Percentiles rank a stretch among this genome's conserved stretches.
These are phyloP conservation scores for Cytospora piceae DNA, from an alignment of 2,329 filamentous ascomycete genomes.

Conservation along the genomic window DNA sequence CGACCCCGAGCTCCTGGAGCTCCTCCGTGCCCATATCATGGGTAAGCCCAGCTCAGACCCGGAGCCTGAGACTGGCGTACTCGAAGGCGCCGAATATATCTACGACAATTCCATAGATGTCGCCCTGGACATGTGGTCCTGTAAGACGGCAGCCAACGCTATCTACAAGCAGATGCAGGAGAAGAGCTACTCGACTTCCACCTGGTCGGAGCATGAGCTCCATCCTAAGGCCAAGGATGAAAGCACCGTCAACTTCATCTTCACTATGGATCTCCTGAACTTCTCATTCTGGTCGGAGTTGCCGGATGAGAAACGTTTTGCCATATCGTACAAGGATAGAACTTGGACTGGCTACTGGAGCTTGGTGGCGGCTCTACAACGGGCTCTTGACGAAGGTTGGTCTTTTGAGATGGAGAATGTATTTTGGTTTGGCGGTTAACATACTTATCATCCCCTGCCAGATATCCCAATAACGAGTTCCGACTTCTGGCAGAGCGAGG, in stretches of 20 bases:
- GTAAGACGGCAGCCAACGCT: constrained; percentile 77
- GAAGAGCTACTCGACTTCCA: constrained; percentile 80
- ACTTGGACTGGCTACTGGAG: constrained; percentile 96
- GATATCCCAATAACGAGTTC: constrained; percentile 88
- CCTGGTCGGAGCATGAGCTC: constrained; percentile 86
- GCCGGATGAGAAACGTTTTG: constrained; percentile 72
- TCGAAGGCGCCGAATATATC: constrained; percentile 81
- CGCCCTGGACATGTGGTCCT: constrained; percentile 79
- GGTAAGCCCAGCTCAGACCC: constrained; percentile 58
- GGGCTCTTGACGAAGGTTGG: constrained; percentile 84
- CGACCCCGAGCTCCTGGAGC: constrained; percentile 83
- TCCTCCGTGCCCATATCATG: constrained; percentile 79
- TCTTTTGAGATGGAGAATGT: constrained; percentile 30
- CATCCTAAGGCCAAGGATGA: constrained; percentile 85
- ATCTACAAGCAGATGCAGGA: constrained; percentile 84
- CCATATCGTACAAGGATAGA: constrained; percentile 78
- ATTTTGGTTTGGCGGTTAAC: constrained; percentile 19
- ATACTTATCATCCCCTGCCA: constrained; percentile 40
- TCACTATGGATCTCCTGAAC: constrained; percentile 95
- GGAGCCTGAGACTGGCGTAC: constrained; percentile 77
- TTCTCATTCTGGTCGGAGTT: constrained; percentile 93
- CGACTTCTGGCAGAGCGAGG: constrained; percentile 80
- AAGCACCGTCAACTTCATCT: constrained; percentile 85
- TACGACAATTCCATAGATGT: constrained; percentile 94
- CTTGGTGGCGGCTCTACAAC: constrained; percentile 81